A percentile compares a stretch with the other conserved stretches of the same genome.
These are phyloP conservation scores for Colletotrichum lini DNA, from an alignment of 2,329 filamentous ascomycete genomes.

Conservation along the genomic window DNA sequence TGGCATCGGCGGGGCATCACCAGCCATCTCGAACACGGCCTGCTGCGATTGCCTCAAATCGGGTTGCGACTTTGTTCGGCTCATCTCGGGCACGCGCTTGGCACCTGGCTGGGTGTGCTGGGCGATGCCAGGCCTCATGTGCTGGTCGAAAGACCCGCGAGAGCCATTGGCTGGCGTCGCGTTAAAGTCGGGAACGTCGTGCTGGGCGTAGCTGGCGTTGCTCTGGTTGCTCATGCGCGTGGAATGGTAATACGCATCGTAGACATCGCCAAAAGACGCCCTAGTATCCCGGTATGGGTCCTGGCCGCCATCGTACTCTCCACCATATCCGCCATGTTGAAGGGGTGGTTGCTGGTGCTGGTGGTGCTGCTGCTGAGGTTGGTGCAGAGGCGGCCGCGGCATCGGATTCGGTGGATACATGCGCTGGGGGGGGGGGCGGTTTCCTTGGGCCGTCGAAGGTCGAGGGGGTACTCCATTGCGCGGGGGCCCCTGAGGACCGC, in stretches of 20 bases:
- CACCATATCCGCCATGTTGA: slow-evolving; percentile 45
- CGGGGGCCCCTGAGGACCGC: slow-evolving; percentile 50
- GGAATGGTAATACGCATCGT: slow-evolving; percentile 46
- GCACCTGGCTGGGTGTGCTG: slow-evolving; percentile 64
- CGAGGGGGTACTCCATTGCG: slow-evolving; percentile 64
- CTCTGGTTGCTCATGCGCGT: slow-evolving; percentile 47
- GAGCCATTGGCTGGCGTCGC: slow-evolving; percentile 45
- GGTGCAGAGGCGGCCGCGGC: slow-evolving; percentile 47
- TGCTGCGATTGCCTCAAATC: slow-evolving; percentile 75
- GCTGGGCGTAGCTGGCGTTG: slow-evolving; percentile 42
- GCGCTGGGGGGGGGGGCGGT: slow-evolving; percentile 67
- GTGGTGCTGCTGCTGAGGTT: slow-evolving; percentile 10
- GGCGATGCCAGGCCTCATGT: slow-evolving; percentile 55
- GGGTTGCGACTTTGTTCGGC: slow-evolving; percentile 76
- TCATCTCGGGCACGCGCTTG: slow-evolving; percentile 67
- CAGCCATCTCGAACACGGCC: slow-evolving; percentile 82
- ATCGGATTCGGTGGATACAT: slow-evolving; percentile 63
- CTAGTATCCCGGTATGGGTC: slow-evolving; percentile 51
- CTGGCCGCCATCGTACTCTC: slow-evolving; percentile 50
- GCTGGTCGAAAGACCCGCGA: slow-evolving; percentile 64
- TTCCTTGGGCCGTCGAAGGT: slow-evolving; percentile 69
- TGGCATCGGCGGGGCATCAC: slow-evolving; percentile 71
- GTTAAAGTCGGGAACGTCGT: slow-evolving; percentile 61
- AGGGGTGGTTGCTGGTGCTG: slow-evolving; percentile 47
- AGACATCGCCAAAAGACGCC: slow-evolving; percentile 45